Conservation (phyloP, 2,329 filamentous ascomycete species). For the Penicillium sp. region DNA sequence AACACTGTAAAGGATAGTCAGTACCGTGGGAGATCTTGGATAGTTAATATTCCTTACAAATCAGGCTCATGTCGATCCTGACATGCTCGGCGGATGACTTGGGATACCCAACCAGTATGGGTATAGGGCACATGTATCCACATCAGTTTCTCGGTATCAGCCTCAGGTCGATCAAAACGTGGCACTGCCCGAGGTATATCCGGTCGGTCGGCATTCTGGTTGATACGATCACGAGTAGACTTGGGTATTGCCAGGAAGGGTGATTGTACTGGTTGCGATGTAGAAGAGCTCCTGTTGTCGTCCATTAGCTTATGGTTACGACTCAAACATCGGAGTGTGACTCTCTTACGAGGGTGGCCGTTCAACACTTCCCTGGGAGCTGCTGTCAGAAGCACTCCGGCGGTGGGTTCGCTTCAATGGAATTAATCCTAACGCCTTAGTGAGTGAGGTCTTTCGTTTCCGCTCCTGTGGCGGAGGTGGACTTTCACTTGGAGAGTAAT, state of each 20-base stretch:
- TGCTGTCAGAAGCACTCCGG: slow-evolving; percentile 12
- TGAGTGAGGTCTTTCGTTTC: slow-evolving; percentile 6
- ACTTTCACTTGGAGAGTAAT: slow-evolving; percentile 11
- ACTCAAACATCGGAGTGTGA: not conserved
- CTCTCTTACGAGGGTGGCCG: slow-evolving; percentile 15
- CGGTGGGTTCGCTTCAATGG: slow-evolving; percentile 6
- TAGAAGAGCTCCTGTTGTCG: slow-evolving; percentile 6
- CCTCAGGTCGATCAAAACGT: slow-evolving; percentile 28
- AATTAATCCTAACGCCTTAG: slow-evolving; percentile 7
- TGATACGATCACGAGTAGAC: slow-evolving; percentile 20
- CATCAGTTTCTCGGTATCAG: slow-evolving; percentile 28
- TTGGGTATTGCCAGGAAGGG: slow-evolving; percentile 21
- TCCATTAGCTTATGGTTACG: not conserved
- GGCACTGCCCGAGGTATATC: slow-evolving; percentile 23
- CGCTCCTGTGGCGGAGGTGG: slow-evolving; percentile 11
- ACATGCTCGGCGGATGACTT: slow-evolving; percentile 18
- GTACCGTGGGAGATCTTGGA: accelerated
- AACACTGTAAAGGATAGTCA: slow-evolving; percentile 29
- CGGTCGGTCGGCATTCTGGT: slow-evolving; percentile 14
- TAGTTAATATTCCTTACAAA: slow-evolving; percentile 8
- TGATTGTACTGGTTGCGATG: slow-evolving; percentile 17
- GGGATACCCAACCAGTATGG: slow-evolving; percentile 18
- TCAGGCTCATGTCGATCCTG: slow-evolving; percentile 21
- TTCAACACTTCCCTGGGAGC: slow-evolving; percentile 14
- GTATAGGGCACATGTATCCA: slow-evolving; percentile 32